Evolutionary conservation across 1,284 basidiomycete species (phyloP).

Genomic region (Ganoderma resinaceum): DNA sequence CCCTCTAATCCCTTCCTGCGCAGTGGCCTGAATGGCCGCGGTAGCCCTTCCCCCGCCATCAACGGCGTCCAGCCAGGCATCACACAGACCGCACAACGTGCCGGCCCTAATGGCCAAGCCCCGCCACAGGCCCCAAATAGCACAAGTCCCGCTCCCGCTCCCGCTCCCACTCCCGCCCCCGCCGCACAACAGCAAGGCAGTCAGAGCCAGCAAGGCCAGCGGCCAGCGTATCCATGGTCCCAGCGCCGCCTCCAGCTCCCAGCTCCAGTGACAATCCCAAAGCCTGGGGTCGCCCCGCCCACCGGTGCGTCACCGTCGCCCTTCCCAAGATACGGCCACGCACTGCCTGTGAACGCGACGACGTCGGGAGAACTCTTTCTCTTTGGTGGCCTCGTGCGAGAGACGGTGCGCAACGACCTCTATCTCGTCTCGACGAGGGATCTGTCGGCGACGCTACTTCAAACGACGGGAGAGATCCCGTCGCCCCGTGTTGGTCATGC

Average conservation of each 20-base stretch:
- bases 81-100: constrained; percentile 33
- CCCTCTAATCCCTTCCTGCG: constrained; percentile 26
- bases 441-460: constrained; percentile 78
- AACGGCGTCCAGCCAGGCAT: constrained; percentile 34
- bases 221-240: constrained; percentile 83
- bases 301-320: constrained; percentile 79
- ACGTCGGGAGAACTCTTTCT: constrained; percentile 91
- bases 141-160: constrained; percentile 31
- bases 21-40: constrained; percentile 42
- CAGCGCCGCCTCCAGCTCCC: constrained; percentile 71
- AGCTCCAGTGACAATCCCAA: constrained; percentile 67
- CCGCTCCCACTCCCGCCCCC: constrained; percentile 27
- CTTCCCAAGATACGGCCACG: constrained; percentile 97
- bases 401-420: constrained; percentile 92
- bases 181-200: constrained; percentile 34
- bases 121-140: constrained; percentile 38
- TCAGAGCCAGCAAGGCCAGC: constrained; percentile 48
- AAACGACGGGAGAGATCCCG: constrained; percentile 91
- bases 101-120: constrained; percentile 25
- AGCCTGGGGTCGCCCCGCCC: constrained; percentile 64
- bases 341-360: constrained; percentile 88
- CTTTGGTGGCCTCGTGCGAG: constrained; percentile 96
- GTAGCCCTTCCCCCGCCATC: constrained; percentile 38
- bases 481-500: constrained; percentile 95
- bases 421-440: constrained; percentile 89